phyloP scores from a whole-genome alignment of 1,284 basidiomycete species.

The Ceratobasidium papillatum region DNA sequence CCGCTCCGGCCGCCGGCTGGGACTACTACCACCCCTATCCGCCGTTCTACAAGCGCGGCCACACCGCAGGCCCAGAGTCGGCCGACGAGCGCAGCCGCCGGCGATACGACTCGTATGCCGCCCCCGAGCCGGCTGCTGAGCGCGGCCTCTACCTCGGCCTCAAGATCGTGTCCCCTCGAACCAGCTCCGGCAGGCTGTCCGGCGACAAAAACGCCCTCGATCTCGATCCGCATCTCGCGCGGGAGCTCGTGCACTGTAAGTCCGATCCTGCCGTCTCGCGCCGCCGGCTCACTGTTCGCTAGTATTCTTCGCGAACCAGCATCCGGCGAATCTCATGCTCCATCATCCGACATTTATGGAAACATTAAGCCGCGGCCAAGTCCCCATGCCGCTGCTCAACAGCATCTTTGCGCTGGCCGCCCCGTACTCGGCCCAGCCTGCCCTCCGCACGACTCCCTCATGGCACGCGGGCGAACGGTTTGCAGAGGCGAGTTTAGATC shows the following conservation, averaged over 20 bases:
- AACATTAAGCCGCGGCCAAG: constrained; percentile 66
- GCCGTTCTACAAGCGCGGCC: neutral
- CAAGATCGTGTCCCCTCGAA: constrained; percentile 21
- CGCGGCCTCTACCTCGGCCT: constrained; percentile 31
- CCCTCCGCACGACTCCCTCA: constrained; percentile 63
- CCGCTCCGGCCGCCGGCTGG: constrained; percentile 5
- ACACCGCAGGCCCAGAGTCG: neutral
- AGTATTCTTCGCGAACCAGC: constrained; percentile 80
- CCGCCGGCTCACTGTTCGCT: constrained; percentile 29
- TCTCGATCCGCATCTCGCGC: constrained; percentile 69
- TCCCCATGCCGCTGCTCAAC: constrained; percentile 69
- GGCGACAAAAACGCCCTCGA: constrained; percentile 29
- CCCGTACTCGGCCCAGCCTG: constrained; percentile 71
- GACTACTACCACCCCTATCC: constrained; percentile 19
- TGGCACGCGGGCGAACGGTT: constrained; percentile 75
- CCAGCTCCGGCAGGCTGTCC: constrained; percentile 32
- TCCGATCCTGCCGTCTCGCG: constrained; percentile 42
- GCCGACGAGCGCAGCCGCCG: constrained; percentile 1
- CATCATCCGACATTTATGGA: constrained; percentile 77
- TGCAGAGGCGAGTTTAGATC: constrained; percentile 59
- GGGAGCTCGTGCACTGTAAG: constrained; percentile 78
- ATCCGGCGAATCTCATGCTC: constrained; percentile 74
- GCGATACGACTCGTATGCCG: constrained; percentile 41
- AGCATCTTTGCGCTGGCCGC: constrained; percentile 79
- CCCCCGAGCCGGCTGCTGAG: constrained; percentile 2